Evolutionary conservation across 768 basidiomycete genomes (phyloP).

Genomic region (Clathrus columnatus): DNA sequence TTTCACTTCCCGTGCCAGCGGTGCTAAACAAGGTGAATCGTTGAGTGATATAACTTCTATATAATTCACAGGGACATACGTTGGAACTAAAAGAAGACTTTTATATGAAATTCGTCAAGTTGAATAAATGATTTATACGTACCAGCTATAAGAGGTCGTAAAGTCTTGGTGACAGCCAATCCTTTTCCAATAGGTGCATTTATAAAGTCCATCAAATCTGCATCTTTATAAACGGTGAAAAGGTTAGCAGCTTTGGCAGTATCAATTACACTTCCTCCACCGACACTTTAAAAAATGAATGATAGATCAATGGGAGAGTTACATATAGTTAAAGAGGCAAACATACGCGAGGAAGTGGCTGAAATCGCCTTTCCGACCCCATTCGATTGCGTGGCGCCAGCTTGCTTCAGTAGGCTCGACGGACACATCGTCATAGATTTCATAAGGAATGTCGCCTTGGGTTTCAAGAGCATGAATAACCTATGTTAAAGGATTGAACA

Average conservation of each 20-base stretch:
- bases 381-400: slow-evolving; percentile 81
- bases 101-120: neutral
- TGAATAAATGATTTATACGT: slow-evolving; percentile 14
- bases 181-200: slow-evolving; percentile 96
- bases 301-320: neutral
- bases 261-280: slow-evolving; percentile 93
- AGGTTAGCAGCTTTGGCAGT: slow-evolving; percentile 94
- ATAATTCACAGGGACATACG: neutral
- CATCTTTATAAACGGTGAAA: slow-evolving; percentile 87
- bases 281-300: slow-evolving; percentile 43
- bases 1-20: slow-evolving; percentile 88
- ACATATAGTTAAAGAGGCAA: neutral
- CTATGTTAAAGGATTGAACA: slow-evolving; percentile 28
- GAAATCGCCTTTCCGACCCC: slow-evolving; percentile 80
- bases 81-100: neutral
- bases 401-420: slow-evolving; percentile 90
- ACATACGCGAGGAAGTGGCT: slow-evolving; percentile 87
- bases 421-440: slow-evolving; percentile 72
- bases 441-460: slow-evolving; percentile 67
- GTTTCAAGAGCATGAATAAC: slow-evolving; percentile 72
- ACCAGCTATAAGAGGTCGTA: slow-evolving; percentile 82
- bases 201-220: slow-evolving; percentile 92
- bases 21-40: no score
- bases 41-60: neutral
- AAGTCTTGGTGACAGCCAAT: slow-evolving; percentile 60